Percentiles rank a stretch among this genome's conserved stretches.
Evolutionary conservation across 202 grass and related monocot species (phyloP).

Genomic region (Zizania palustris): DNA sequence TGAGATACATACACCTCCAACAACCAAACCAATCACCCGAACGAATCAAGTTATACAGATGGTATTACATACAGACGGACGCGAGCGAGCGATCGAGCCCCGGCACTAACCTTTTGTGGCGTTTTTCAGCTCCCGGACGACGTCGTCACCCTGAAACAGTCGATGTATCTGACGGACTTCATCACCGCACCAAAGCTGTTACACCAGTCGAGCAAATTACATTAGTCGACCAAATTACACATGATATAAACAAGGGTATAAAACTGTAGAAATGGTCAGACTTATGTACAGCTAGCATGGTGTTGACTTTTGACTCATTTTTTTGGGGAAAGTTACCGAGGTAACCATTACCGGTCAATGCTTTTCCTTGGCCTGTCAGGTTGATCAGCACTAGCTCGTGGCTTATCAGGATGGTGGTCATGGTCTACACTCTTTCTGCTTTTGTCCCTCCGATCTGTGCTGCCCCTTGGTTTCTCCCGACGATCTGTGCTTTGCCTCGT

Average conservation of each 20-base stretch:
- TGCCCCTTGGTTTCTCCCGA: constrained; percentile 58
- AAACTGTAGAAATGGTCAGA: neutral
- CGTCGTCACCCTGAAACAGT: constrained; percentile 83
- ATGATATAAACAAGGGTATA: neutral
- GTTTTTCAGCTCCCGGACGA: constrained; percentile 60
- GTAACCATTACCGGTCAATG: constrained; percentile 65
- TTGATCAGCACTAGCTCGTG: constrained; percentile 70
- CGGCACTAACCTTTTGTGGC: neutral
- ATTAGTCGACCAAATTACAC: constrained; percentile 17
- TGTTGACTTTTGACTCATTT: too few relatives aligned
- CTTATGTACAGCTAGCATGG: too few relatives aligned
- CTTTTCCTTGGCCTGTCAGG: constrained; percentile 71
- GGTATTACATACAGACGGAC: constrained; percentile 52
- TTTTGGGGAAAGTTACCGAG: neutral
- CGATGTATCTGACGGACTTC: constrained; percentile 76
- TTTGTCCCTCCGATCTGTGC: constrained; percentile 67
- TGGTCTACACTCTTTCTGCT: constrained; percentile 75
- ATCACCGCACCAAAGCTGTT: constrained; percentile 93
- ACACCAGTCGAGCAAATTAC: constrained; percentile 34
- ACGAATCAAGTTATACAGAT: constrained; percentile 58
- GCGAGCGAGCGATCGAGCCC: neutral
- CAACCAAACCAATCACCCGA: constrained; percentile 58
- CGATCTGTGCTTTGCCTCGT: constrained; percentile 54
- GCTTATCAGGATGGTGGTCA: constrained; percentile 60
- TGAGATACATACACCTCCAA: constrained; percentile 40